Evolutionary conservation across 2,329 filamentous ascomycete genomes (phyloP).

Genomic region (Hymenoscyphus fraxineus): DNA sequence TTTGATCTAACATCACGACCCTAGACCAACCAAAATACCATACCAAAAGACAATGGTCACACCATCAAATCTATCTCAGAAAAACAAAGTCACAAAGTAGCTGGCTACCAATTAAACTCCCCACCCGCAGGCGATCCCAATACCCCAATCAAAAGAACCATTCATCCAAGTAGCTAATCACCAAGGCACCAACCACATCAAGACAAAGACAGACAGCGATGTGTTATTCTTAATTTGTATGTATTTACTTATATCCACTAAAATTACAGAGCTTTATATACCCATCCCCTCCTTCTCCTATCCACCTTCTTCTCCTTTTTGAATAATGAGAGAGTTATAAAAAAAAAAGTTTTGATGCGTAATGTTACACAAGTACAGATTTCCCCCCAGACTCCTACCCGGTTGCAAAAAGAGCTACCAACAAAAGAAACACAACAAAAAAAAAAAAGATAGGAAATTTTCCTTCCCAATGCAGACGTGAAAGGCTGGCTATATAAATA

Average conservation of each 20-base stretch:
- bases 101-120: too few species aligned
- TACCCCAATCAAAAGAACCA: too few species aligned
- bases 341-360: background rate
- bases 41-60: too few species aligned
- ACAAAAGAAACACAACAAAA: background rate
- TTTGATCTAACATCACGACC: too few species aligned
- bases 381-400: background rate
- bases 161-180: too few species aligned
- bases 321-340: background rate
- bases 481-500: background rate
- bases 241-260: background rate
- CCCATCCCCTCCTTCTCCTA: background rate
- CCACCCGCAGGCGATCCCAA: too few species aligned
- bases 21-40: too few species aligned
- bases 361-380: background rate
- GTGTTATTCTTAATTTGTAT: too few species aligned
- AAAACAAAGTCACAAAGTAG: too few species aligned
- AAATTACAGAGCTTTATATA: background rate
- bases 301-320: background rate
- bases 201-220: too few species aligned
- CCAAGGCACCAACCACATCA: too few species aligned
- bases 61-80: too few species aligned
- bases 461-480: constrained; percentile 8
- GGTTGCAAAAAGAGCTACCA: background rate
- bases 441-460: background rate